Evolutionary conservation across 176 grass and related monocot genomes (phyloP).

Genomic region (Eremochloa ophiuroides): DNA sequence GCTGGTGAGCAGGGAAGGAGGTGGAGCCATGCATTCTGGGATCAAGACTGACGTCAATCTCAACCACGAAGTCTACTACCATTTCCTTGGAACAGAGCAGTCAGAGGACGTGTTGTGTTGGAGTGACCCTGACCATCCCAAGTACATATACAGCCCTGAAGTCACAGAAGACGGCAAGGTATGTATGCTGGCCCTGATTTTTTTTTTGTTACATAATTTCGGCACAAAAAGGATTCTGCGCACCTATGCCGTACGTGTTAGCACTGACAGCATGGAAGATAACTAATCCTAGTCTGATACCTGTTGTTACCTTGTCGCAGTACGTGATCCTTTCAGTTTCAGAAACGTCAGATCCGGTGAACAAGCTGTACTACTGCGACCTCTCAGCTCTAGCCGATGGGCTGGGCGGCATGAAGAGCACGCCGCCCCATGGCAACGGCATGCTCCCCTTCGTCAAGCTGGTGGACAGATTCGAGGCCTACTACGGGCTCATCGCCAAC

Average conservation of each 20-base stretch:
- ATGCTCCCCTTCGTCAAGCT: constrained; percentile 82
- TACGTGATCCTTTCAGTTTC: constrained; percentile 69
- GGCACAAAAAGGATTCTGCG: background rate
- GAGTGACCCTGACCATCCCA: constrained; percentile 73
- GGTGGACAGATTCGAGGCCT: constrained; percentile 65
- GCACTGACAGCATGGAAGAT: background rate
- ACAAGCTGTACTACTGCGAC: constrained; percentile 86
- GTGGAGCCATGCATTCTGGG: constrained; percentile 34
- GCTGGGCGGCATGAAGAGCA: constrained; percentile 36
- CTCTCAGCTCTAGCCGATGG: constrained; percentile 44
- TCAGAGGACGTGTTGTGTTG: constrained; percentile 78
- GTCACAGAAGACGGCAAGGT: constrained; percentile 93
- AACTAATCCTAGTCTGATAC: background rate
- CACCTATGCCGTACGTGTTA: background rate
- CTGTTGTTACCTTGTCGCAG: constrained; percentile 28
- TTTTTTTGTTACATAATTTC: background rate
- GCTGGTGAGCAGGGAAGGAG: constrained; percentile 25
- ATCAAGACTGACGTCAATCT: constrained; percentile 79
- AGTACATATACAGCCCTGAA: constrained; percentile 53
- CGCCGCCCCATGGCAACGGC: background rate
- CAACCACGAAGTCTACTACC: constrained; percentile 79
- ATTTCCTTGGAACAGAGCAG: constrained; percentile 85
- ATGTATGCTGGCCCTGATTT: background rate
- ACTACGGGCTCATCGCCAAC: constrained; percentile 56
- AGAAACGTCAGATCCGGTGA: constrained; percentile 76